Percentiles rank a stretch among this genome's conserved stretches.
Conservation (phyloP, 495 filamentous ascomycete species). For the Peziza echinospora region DNA sequence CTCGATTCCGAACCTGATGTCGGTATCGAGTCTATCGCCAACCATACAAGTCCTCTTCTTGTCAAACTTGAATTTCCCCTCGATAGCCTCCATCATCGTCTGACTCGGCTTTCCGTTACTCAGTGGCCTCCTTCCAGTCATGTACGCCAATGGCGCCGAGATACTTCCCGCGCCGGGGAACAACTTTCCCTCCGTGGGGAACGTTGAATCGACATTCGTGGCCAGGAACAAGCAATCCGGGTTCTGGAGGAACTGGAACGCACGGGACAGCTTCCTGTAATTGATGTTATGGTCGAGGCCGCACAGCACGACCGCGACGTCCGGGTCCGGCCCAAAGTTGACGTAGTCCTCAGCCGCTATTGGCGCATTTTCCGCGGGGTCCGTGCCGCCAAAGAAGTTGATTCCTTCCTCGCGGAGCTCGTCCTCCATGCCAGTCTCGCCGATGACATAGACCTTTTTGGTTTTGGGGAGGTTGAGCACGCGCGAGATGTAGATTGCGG, state of each 20-base stretch:
- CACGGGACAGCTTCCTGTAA: constrained; percentile 72
- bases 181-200: constrained; percentile 55
- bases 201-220: constrained; percentile 75
- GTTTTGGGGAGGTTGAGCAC: constrained; percentile 59
- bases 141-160: constrained; percentile 55
- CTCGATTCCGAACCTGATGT: constrained; percentile 88
- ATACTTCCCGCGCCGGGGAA: constrained; percentile 85
- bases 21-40: constrained; percentile 80
- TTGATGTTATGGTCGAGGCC: constrained; percentile 85
- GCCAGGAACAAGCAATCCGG: constrained; percentile 75
- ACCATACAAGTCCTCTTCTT: constrained; percentile 81
- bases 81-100: constrained; percentile 98
- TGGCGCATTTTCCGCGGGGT: constrained; percentile 51
- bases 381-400: constrained; percentile 70
- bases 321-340: constrained; percentile 55
- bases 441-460: constrained; percentile 84
- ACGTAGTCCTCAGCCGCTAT: constrained; percentile 66
- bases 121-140: constrained; percentile 45
- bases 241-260: constrained; percentile 60
- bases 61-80: constrained; percentile 83
- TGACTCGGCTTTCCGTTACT: constrained; percentile 85
- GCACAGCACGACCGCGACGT: constrained; percentile 71
- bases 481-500: constrained; percentile 87
- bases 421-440: constrained; percentile 76
- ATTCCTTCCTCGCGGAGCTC: constrained; percentile 61